Base-by-base conservation (phyloP, 495 filamentous ascomycete genomes). In the Penicillium taxi region DNA sequence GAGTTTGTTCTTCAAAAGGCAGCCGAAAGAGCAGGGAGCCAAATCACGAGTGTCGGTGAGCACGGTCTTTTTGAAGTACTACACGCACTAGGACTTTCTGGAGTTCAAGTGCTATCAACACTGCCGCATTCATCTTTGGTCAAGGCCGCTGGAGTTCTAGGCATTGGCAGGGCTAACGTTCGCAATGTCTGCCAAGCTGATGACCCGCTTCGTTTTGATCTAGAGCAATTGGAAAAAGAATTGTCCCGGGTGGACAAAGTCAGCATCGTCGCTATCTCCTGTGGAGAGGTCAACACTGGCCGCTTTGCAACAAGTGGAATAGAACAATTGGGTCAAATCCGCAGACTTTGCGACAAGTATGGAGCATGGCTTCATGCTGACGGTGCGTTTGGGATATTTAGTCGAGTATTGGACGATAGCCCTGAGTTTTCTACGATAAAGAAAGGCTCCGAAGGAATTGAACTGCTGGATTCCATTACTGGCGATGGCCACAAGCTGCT, bases 271-370 rank as follows among this genome's bases (percentile, higher is more conserved):
- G 82, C 72, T 9, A 63, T 94, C 6, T 88, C 86, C 16, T 80
- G 79, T 16, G 86, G 84, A 6, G 90, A 96, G 64, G 86, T 96
- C 24, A 96, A 96, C 47, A 94, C 87, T 3, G 90, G 90, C 1
- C 64, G 73, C 5, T 96, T 91, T 59, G 84, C 84, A 2, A 84
- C 79, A 12, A 56, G 58, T 16, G 69, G 72, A 7, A 19, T 65
- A 8, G 58, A 62, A 11, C 75, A 86, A 9, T 74, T 94, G 70
- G 58, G 55, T 27, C 55, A 66, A 29, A 58, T 95, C 25, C 69
- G 88, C 43, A 55, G 57, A 1, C 49, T 95, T 16, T 88, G 83
- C 27, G 81, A 89, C 50, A 62, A 70, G 38, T 79, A 89, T 52
- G 74, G 73, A 6, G 80, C 83, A 2, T 96, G 90, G 90, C 61